Percentiles rank a stretch among this genome's conserved stretches.
Evolutionary conservation across 805 yeast genomes (phyloP).

Genomic region (Yarrowia alimentaria): DNA sequence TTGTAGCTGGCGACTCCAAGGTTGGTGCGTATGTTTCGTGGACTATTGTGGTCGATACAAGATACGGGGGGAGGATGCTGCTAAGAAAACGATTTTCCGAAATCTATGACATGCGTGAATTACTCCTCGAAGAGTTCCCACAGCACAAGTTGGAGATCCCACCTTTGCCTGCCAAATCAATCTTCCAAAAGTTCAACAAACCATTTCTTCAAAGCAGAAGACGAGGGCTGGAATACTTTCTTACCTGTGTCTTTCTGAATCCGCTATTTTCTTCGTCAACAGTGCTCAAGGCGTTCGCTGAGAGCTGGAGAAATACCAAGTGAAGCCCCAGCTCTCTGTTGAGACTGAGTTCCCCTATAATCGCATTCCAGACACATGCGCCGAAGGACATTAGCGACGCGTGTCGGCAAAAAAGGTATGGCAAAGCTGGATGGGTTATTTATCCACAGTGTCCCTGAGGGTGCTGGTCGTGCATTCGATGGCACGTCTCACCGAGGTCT

Average conservation of each 20-base stretch:
- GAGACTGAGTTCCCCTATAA: no score
- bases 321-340: background rate
- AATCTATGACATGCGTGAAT: conserved; percentile 49
- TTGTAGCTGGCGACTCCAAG: conserved; percentile 42
- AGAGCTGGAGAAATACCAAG: no score
- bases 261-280: conserved; percentile 41
- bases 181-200: conserved; percentile 38
- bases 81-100: conserved; percentile 66
- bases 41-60: conserved; percentile 43
- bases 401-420: no score
- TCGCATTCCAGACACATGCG: no score
- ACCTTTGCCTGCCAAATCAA: conserved; percentile 47
- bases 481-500: no score
- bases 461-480: no score
- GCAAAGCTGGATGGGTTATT: no score
- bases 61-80: conserved; percentile 41
- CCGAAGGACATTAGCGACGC: no score
- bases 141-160: conserved; percentile 44
- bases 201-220: conserved; percentile 44
- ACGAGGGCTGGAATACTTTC: conserved; percentile 47
- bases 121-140: conserved; percentile 44
- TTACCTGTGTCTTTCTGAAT: conserved; percentile 47
- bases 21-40: conserved; percentile 47
- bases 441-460: no score
- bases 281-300: conserved; percentile 13